Percentiles rank a stretch among this genome's conserved stretches.
These are phyloP conservation scores for Dalbergia cultrata DNA, from an alignment of 306 rosid species.

Conservation along the genomic window DNA sequence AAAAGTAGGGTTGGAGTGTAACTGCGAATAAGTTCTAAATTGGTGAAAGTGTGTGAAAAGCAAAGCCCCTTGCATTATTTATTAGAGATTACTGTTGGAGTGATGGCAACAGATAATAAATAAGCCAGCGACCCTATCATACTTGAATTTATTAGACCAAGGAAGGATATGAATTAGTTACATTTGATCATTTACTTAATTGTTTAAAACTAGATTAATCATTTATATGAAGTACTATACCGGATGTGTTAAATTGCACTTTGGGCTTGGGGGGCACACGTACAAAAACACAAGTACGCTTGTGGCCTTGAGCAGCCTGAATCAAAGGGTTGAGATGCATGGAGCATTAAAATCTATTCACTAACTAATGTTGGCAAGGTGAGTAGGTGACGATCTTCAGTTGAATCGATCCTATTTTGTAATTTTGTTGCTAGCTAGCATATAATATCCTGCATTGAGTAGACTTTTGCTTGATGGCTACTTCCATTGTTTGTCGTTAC, in stretches of 20 bases:
- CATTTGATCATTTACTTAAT: slow-evolving; percentile 2
- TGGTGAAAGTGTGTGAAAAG: slow-evolving; percentile 43
- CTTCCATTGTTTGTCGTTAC: slow-evolving; percentile 36
- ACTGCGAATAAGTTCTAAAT: slow-evolving; percentile 52
- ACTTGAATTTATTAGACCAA: slow-evolving; percentile 37
- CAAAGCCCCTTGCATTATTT: slow-evolving; percentile 14
- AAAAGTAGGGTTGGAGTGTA: slow-evolving; percentile 74
- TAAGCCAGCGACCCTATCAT: slow-evolving; percentile 34
- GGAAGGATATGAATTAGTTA: background rate
- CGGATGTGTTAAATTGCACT: slow-evolving; percentile 11
- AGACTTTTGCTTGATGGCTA: slow-evolving; percentile 7
- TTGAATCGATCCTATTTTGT: slow-evolving; percentile 9
- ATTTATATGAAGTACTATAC: background rate
- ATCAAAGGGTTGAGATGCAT: slow-evolving; percentile 4
- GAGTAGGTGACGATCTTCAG: background rate
- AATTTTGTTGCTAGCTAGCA: background rate
- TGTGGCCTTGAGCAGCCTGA: background rate
- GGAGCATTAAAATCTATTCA: slow-evolving; percentile 9
- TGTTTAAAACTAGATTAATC: background rate
- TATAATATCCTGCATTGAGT: background rate
- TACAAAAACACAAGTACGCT: too few species aligned
- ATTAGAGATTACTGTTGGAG: slow-evolving; percentile 22
- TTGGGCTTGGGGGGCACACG: background rate
- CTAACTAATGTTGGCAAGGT: background rate
- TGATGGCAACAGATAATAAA: slow-evolving; percentile 31